Evolutionary conservation across 352 stramenopile genomes (phyloP).

Genomic region (Globisporangium viniferum): DNA sequence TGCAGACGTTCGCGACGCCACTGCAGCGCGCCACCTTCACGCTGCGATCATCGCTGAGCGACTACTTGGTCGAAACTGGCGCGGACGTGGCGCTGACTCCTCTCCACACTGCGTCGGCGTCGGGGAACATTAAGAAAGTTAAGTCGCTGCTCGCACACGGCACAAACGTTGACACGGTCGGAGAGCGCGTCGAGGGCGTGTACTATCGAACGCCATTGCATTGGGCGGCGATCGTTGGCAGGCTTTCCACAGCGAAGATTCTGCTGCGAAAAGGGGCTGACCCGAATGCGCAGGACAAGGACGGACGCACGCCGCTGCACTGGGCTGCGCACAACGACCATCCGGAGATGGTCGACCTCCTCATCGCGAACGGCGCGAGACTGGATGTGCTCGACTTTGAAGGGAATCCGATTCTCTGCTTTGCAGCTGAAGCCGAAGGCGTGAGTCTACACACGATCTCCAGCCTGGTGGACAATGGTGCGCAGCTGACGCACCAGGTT

Average conservation of each 20-base stretch:
- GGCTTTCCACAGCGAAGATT: constrained; percentile 26
- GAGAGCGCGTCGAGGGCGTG: constrained; percentile 60
- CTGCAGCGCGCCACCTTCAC: constrained; percentile 70
- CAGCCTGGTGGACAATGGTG: constrained; percentile 36
- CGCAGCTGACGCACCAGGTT: constrained; percentile 36
- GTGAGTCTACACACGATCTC: constrained; percentile 45
- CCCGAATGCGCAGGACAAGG: constrained; percentile 51
- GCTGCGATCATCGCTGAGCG: constrained; percentile 50
- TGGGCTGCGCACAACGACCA: constrained; percentile 78
- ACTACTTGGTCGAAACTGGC: constrained; percentile 62
- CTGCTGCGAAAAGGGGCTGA: constrained; percentile 48
- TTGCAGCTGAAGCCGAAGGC: constrained; percentile 60
- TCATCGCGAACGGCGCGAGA: constrained; percentile 44
- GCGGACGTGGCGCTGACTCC: constrained; percentile 75
- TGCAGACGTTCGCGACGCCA: constrained; percentile 44
- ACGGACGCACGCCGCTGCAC: constrained; percentile 67
- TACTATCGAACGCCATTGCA: constrained; percentile 67
- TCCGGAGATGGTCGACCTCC: constrained; percentile 38
- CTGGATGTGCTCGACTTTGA: constrained; percentile 43
- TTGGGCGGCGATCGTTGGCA: constrained; percentile 65
- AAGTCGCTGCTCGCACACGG: constrained; percentile 38
- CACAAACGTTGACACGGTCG: constrained; percentile 43
- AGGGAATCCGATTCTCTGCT: constrained; percentile 53
- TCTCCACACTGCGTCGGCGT: constrained; percentile 65
- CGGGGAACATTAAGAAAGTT: constrained; percentile 40